phyloP scores from a whole-genome alignment of 192 early-diverging fungal genomes.

The Haplosporangium gracile region DNA sequence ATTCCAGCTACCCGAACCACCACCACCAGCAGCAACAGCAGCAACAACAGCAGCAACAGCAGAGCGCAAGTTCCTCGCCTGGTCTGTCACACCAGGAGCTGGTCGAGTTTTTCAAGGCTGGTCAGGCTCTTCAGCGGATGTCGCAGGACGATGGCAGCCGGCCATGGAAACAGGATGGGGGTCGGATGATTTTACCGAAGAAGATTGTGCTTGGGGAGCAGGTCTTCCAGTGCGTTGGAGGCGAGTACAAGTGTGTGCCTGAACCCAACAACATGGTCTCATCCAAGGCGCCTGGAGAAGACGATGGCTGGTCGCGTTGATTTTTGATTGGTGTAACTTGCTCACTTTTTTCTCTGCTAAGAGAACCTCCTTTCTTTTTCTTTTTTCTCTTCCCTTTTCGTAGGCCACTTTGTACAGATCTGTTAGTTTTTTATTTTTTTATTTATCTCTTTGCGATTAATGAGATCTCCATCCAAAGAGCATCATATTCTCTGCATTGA shows the following conservation, averaged over 20 bases:
- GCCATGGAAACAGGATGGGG: constrained; percentile 53
- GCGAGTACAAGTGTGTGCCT: constrained; percentile 55
- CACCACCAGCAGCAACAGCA: background rate
- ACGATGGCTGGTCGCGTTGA: constrained; percentile 52
- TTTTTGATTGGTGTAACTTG: background rate
- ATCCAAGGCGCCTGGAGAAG: constrained; percentile 46
- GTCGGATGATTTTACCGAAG: constrained; percentile 53
- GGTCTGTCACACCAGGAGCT: constrained; percentile 48
- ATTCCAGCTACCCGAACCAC: background rate
- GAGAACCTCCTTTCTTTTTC: background rate
- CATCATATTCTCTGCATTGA: background rate
- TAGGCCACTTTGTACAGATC: background rate
- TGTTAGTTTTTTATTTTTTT: background rate
- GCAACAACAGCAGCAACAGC: background rate
- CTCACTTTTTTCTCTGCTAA: background rate
- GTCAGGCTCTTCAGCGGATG: constrained; percentile 57
- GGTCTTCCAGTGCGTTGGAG: constrained; percentile 55
- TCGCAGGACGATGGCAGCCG: constrained; percentile 63
- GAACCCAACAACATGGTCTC: constrained; percentile 46
- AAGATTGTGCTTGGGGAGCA: constrained; percentile 55
- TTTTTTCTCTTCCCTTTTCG: background rate
- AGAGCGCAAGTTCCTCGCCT: constrained; percentile 16
- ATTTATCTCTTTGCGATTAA: background rate
- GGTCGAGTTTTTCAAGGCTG: constrained; percentile 56
- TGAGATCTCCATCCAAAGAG: background rate